phyloP scores from a whole-genome alignment of 768 basidiomycete species.

The Lentinula raphanica region DNA sequence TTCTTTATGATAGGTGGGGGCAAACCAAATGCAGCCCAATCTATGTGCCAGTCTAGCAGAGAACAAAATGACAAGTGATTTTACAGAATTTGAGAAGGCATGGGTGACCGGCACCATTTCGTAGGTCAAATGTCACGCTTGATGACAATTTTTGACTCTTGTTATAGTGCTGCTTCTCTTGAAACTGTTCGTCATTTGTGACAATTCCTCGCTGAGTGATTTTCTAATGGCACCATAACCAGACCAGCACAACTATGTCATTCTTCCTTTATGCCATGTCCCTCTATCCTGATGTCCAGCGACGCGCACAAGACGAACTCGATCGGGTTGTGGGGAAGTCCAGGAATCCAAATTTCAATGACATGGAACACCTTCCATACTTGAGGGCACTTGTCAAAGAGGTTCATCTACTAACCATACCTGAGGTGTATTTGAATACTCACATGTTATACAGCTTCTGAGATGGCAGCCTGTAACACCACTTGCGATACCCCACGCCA shows the following conservation, averaged over 20 bases:
- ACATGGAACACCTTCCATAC: constrained; percentile 2
- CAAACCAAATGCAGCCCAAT: not conserved
- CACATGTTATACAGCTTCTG: not conserved
- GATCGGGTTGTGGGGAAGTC: constrained; percentile 4
- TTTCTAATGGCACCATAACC: too few relatives aligned
- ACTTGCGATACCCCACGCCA: not conserved
- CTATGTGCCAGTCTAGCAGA: not conserved
- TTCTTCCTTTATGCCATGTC: constrained; percentile 1
- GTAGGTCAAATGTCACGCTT: not conserved
- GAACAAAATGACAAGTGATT: not conserved
- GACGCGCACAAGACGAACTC: not conserved
- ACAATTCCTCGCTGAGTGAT: too few relatives aligned
- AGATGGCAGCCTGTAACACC: constrained; percentile 1
- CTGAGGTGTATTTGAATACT: not conserved
- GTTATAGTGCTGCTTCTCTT: not conserved
- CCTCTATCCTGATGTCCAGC: not conserved
- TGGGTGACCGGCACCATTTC: not conserved
- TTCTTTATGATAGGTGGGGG: not conserved
- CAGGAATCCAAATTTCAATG: not conserved
- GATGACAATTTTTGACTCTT: too few relatives aligned
- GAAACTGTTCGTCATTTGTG: not conserved
- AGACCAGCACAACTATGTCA: not conserved
- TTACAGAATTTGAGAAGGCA: not conserved
- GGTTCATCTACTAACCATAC: too few relatives aligned
- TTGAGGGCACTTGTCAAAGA: constrained; percentile 3